Evolutionary conservation across 2,329 filamentous ascomycete species (phyloP), one percentile per base, ranked within the genome.

Genomic region (Fusarium bulbicola): DNA sequence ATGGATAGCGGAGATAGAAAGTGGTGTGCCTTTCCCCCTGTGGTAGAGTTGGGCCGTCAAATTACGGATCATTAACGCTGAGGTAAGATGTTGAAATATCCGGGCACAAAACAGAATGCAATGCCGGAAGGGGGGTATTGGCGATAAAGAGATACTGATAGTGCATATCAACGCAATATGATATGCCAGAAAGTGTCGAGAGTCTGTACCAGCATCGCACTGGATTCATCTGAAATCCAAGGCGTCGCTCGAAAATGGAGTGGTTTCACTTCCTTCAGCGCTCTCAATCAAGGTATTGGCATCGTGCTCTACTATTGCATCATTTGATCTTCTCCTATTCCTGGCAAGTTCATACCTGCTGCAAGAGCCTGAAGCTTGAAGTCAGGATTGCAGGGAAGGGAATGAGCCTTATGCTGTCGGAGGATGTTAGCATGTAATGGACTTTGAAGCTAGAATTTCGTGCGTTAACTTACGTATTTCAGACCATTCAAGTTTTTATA

Each of bases 401-500:
- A 96, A 81, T 98, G 92, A 72, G 92, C 90, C 82, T 93, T 94
- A 84, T 92, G 90, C 89, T 91, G 68, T 70, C 37, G 30, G 18
- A 11, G 34, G 24, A 28, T 68, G 78, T 87, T 76, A 86, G 83
- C 66, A 63, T 24, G 7, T 7, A 5, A 37, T 30, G 26, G 65
- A 36, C 10, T 42, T 30, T n/a, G 26, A 32, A 34, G 36, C 21
- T n/a, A 36, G 46, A 24, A 18, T 18, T 13, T 15, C 15, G 15
- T 14, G 16, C 12, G 21, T 12, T 43, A 84, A 84, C 90, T 83
- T 84, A 92, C 90, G 80, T 99, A 99, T 90, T 99, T 99, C 71
- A 99, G 89, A 12, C 96, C 96, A 83, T 99, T 99, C 69, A 99
- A 84, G 80, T 99, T 99, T 91, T 99, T 99, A 85, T 99, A 99